Evolutionary conservation across 1,139 yeast genomes (phyloP).

Genomic region (Ashbya aceris): DNA sequence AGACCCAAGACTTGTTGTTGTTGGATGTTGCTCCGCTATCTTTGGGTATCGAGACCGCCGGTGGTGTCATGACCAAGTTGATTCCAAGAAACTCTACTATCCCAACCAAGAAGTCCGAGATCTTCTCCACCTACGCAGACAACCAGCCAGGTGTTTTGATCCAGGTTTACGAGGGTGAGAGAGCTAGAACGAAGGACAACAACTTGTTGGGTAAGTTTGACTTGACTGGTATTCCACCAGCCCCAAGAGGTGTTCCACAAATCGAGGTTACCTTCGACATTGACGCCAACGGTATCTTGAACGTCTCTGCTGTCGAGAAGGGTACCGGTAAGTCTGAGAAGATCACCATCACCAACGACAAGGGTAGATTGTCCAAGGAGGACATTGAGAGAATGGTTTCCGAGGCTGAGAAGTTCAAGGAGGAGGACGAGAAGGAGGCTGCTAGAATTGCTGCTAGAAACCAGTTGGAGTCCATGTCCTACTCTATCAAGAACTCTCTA

Average conservation of each 20-base stretch:
- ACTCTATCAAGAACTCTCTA: constrained; percentile 77
- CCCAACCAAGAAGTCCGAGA: constrained; percentile 88
- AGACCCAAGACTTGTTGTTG: constrained; percentile 74
- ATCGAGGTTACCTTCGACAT: constrained; percentile 88
- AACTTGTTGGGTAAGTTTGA: constrained; percentile 90
- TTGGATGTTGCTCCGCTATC: constrained; percentile 87
- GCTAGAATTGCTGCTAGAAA: constrained; percentile 74
- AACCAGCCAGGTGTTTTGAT: constrained; percentile 92
- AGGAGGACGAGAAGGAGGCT: constrained; percentile 77
- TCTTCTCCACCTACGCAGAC: constrained; percentile 85
- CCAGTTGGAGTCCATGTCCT: constrained; percentile 86
- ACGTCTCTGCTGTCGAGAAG: constrained; percentile 90
- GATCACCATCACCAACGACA: constrained; percentile 84
- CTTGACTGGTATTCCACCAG: constrained; percentile 87
- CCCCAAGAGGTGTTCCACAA: constrained; percentile 95
- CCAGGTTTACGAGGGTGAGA: constrained; percentile 91
- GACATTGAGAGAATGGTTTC: constrained; percentile 92
- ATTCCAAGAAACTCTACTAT: constrained; percentile 88
- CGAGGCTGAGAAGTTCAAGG: constrained; percentile 81
- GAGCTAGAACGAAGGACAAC: constrained; percentile 89
- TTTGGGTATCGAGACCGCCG: constrained; percentile 89
- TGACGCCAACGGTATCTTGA: constrained; percentile 88
- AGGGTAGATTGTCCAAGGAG: constrained; percentile 92
- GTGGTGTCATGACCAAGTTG: constrained; percentile 89
- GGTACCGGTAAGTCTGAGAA: constrained; percentile 75